Base-by-base conservation (phyloP, 2,329 filamentous ascomycete genomes). In the Lachnellula arida region DNA sequence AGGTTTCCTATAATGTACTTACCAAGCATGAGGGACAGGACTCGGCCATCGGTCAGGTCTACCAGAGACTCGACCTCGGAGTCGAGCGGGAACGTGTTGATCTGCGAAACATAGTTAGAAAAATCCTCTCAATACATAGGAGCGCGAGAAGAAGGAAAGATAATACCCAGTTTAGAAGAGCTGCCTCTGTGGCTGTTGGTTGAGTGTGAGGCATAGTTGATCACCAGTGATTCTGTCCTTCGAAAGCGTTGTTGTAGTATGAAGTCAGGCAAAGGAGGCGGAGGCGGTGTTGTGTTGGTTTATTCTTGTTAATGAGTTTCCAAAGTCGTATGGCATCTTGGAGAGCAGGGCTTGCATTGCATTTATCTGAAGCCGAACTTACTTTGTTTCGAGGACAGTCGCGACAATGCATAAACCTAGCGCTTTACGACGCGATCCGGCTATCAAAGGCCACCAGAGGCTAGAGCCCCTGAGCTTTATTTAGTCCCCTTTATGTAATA, bases 161-260 rank as follows among this genome's bases (percentile, higher is more conserved):
- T 68, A 72, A 63, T 67, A 82, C 79, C 73, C 81, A 82, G 71
- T 78, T 78, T 50, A 84, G 68, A 42, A 85, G 77, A 70, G 81
- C 81, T 61, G 70, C 72, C 73, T 81, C 79, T 69, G 77, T 76
- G 63, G 75, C 79, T 69, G 77, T 76, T 62, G 75, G 74, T 63
- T 40, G 55, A 48, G 19, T 60, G 49, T 56, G 54, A 17, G 51
- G 43, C 63, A 65, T 64, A 49, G 50, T 60, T 56, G 48, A 28
- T 51, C 43, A 43, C 40, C 12, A 15, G 43, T 19, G 43, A 46
- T 47, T 32, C 37, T 17, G 42, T n/a, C 23, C 22, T 47, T n/a
- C 22, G 44, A 22, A 28, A 22, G 39, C 25, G 43, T 37, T 40
- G 40, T 40, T 42, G 25, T 12, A 7, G 34, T 44, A 50, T 43